phyloP scores from a whole-genome alignment of 306 rosid species.

The Urtica urens region DNA sequence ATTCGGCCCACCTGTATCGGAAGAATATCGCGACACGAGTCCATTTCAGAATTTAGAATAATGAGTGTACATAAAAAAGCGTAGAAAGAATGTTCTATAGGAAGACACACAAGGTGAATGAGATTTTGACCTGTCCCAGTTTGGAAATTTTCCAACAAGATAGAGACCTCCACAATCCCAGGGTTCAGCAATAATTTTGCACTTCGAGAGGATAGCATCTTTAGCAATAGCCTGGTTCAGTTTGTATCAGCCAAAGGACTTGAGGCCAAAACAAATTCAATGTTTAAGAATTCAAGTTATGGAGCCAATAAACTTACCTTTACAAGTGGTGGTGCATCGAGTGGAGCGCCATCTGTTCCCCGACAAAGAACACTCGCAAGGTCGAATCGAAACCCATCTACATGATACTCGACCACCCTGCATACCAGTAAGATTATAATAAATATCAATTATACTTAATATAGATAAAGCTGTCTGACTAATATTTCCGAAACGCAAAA shows the following conservation, averaged over 20 bases:
- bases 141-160: constrained; percentile 92
- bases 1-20: constrained; percentile 90
- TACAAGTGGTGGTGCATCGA: constrained; percentile 61
- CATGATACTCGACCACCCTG: constrained; percentile 90
- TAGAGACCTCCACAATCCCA: constrained; percentile 99
- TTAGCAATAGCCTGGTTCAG: constrained; percentile 74
- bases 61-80: no score
- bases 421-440: constrained; percentile 13
- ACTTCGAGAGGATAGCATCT: constrained; percentile 72
- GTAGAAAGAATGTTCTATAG: not conserved
- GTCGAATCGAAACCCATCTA: constrained; percentile 96
- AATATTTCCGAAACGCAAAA: no score
- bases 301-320: constrained; percentile 40
- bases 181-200: constrained; percentile 95
- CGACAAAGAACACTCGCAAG: constrained; percentile 91
- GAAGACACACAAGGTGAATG: not conserved
- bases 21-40: constrained; percentile 11
- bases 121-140: constrained; percentile 86
- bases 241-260: not conserved
- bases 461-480: no score
- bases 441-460: no score
- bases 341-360: constrained; percentile 76
- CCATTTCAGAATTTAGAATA: not conserved
- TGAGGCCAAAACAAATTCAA: not conserved
- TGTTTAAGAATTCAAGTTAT: not conserved